Evolutionary conservation across 257 asterid genomes (phyloP).

Genomic region (Gentiana macrophylla): DNA sequence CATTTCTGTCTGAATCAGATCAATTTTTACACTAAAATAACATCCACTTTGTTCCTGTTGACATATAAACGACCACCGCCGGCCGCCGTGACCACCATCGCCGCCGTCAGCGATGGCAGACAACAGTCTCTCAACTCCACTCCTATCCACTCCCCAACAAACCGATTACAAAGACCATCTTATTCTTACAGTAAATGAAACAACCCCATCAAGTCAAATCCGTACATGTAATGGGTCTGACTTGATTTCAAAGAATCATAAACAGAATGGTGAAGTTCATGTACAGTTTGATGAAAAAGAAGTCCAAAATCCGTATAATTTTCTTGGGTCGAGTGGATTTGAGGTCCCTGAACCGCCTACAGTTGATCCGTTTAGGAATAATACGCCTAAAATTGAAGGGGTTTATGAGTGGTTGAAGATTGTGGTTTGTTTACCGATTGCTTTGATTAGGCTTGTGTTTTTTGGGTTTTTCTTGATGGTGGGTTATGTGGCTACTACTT

Average conservation of each 20-base stretch:
- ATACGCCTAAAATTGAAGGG: conserved; percentile 59
- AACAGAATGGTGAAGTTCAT: not conserved
- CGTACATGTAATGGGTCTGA: not conserved
- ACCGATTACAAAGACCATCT: conserved; percentile 22
- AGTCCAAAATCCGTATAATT: conserved; percentile 35
- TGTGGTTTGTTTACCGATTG: conserved; percentile 64
- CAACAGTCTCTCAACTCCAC: conserved; percentile 49
- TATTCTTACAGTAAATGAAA: conserved; percentile 41
- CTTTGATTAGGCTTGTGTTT: conserved; percentile 44
- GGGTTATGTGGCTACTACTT: conserved; percentile 55
- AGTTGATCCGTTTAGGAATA: conserved; percentile 71
- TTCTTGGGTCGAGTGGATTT: conserved; percentile 54
- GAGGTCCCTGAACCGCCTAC: conserved; percentile 58
- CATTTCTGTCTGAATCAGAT: conserved; percentile 7
- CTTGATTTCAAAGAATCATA: not conserved
- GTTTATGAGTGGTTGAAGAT: conserved; percentile 87
- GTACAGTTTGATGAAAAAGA: conserved; percentile 10
- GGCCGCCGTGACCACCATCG: not conserved
- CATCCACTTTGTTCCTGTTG: not conserved
- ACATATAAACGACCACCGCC: not conserved
- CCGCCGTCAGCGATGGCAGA: conserved; percentile 25
- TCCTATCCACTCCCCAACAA: conserved; percentile 22
- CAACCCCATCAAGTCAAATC: conserved; percentile 8
- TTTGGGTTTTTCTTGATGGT: conserved; percentile 50
- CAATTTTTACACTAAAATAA: not conserved